Evolutionary conservation across 371 early-diverging fungal species (phyloP), one percentile per base, ranked within the genome.

Genomic region (Chytridiales sp.): DNA sequence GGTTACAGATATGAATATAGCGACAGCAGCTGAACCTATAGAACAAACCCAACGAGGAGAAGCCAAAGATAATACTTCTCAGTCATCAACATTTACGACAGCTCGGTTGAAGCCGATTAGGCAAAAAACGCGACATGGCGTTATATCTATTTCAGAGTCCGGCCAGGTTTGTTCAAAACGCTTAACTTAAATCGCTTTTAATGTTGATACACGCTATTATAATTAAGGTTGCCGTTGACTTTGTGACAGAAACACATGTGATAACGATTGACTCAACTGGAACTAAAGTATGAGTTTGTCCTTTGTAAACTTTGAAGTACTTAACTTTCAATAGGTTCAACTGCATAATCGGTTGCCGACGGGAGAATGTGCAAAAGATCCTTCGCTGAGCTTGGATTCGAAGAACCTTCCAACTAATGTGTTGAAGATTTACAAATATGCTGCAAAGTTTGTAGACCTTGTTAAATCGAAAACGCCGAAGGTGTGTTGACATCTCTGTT

Each of bases 401-500:
- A 19, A 35, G 17, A 8, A 11, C 58, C 65, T 46, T 62, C 79
- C 15, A 15, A n/a, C 24, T 15, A 49, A 22, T 69, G 62, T 69
- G 30, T 36, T 24, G 5, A 74, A 75, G 44, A 68, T 70, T 30
- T 64, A 48, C 50, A 58, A 64, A 6, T 80, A 80, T 47, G 78
- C 77, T 5, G 34, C 41, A 3, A 59, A 61, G 24, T 80, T 81
- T 67, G 70, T 84, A 6, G 68, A 75, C 13, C 61, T 77, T 6
- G 72, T 84, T 1, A 47, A 72, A 3, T 64, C 75, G 21, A 80
- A 81, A 59, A 84, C 84, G 4, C 76, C 79, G 0, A 80, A 78
- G 65, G 74, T 75, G 22, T 50, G 15, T 30, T 9, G 21, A 13
- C 8, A 53, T 39, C 21, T 19, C 38, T 21, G 51, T 27, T 42